Evolutionary conservation across 2,329 filamentous ascomycete species (phyloP), one percentile per base, ranked within the genome.

Genomic region (Diaporthe sp.): DNA sequence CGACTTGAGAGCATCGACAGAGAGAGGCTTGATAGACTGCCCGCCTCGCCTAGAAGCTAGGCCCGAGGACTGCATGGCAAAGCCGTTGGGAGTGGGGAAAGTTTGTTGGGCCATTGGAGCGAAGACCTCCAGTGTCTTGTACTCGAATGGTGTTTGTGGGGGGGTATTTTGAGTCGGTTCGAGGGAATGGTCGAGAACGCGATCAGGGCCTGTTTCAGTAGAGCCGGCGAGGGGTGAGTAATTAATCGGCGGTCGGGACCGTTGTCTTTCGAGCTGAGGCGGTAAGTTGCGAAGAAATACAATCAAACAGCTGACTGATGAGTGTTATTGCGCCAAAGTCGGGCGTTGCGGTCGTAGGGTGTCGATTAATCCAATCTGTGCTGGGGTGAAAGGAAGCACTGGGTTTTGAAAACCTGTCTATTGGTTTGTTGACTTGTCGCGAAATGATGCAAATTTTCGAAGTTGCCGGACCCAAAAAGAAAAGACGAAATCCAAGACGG

Each of bases 91-190:
- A 84, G 93, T 88, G 83, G 90, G 86, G 84, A 94, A 94, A 84
- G 92, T 90, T 88, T 92, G 94, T 89, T 95, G 96, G 88, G 95
- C 94, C 96, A 98, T 98, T 91, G n/a, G 69, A 75, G 74, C 74
- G 44, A 59, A 98, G 94, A 97, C 95, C 95, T 91, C 96, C 96
- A 91, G 96, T 93, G 96, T 98, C 94, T 93, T 97, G 93, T 79
- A 84, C 86, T 89, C 87, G 86, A 81, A 79, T 35, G 19, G 51
- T 42, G 27, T 27, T 59, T 50, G 27, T n/a, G 44, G 32, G 44
- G 32, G 37, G 27, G 30, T 39, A n/a, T 47, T 44, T 37, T 27
- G 50, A 39, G 50, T 42, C 42, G 42, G 39, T 25, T 30, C 59
- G 55, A 68, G 35, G 30, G 59, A 35, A 35, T 68, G 63, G 8